Evolutionary conservation across 768 basidiomycete genomes (phyloP), one percentile per base, ranked within the genome.

Genomic region (Hysterangium stoloniferum): DNA sequence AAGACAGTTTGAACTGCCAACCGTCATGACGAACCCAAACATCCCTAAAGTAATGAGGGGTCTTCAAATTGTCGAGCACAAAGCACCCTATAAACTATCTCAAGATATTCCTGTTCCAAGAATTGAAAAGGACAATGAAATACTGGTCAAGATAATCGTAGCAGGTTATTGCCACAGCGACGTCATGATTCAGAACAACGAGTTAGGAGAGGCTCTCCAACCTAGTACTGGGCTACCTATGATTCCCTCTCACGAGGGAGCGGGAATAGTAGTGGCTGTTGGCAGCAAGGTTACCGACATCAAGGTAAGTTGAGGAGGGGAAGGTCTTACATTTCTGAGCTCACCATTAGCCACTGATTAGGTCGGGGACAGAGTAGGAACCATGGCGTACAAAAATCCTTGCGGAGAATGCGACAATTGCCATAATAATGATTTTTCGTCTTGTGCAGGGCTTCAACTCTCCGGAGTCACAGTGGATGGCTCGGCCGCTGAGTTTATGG

Each of bases 131-230:
- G 35, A 35, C 4, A 40, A 36, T 33, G 48, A 49, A 24, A 33
- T 49, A 12, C 33, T 49, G 34, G 40, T 49, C 15, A 49, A 49
- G 22, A 22, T 49, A n/a, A 36, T 24, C 4, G 48, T 49, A 19
- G 48, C 48, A 37, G 48, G 48, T 15, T 49, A 49, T 27, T 49
- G 48, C 32, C 48, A 49, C 31, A 49, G 35, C 1, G 48, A 49
- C 20, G 28, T 49, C 19, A 49, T 49, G 48, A 36, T 49, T 27
- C 48, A 40, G 15, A 49, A 49, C 27, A 36, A 36, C 15, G 48
- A 49, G 12, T 49, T 49, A 25, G 48, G 27, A 27, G 17, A 25
- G 13, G 40, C 11, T 33, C 36, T 49, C 35, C 3, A 5, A 9
- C 4, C 35, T 9, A 11, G 20, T 8, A 27, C 15, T 25, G 25